Evolutionary conservation across 1,284 basidiomycete species (phyloP).

Genomic region (Ustilago hordei): DNA sequence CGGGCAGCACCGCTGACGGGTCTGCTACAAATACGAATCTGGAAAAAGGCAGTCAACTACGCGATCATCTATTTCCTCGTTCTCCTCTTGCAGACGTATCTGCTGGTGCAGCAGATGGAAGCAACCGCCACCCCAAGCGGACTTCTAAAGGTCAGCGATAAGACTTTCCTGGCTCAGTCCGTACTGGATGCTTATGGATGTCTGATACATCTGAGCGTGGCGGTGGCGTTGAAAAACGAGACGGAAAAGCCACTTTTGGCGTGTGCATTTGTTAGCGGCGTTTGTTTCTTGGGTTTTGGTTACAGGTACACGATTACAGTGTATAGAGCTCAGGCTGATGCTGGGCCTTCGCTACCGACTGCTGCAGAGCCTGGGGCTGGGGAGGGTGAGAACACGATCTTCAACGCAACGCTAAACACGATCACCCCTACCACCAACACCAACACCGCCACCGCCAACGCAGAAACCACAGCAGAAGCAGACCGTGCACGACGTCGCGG

Average conservation of each 20-base stretch:
- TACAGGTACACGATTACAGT: slow-evolving; percentile 42
- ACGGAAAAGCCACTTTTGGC: slow-evolving; percentile 36
- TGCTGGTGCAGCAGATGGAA: slow-evolving; percentile 69
- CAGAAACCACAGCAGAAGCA: slow-evolving; percentile 9
- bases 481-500: slow-evolving; percentile 26
- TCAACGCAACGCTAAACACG: slow-evolving; percentile 7
- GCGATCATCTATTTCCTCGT: slow-evolving; percentile 58
- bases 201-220: slow-evolving; percentile 40
- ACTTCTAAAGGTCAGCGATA: slow-evolving; percentile 56
- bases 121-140: slow-evolving; percentile 57
- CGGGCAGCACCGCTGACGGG: slow-evolving; percentile 14
- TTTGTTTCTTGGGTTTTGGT: slow-evolving; percentile 50
- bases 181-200: slow-evolving; percentile 62
- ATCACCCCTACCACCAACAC: slow-evolving; percentile 11
- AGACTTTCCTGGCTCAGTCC: slow-evolving; percentile 59
- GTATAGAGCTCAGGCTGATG: slow-evolving; percentile 42
- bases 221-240: slow-evolving; percentile 43
- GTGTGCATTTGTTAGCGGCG: slow-evolving; percentile 41
- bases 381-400: background rate
- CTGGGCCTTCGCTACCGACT: slow-evolving; percentile 13
- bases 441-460: background rate
- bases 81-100: slow-evolving; percentile 52
- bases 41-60: slow-evolving; percentile 59
- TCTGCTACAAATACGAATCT: slow-evolving; percentile 52
- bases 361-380: background rate